phyloP scores from a whole-genome alignment of 164 flowering plant genomes.

The Chloranthus sessilifolius region DNA sequence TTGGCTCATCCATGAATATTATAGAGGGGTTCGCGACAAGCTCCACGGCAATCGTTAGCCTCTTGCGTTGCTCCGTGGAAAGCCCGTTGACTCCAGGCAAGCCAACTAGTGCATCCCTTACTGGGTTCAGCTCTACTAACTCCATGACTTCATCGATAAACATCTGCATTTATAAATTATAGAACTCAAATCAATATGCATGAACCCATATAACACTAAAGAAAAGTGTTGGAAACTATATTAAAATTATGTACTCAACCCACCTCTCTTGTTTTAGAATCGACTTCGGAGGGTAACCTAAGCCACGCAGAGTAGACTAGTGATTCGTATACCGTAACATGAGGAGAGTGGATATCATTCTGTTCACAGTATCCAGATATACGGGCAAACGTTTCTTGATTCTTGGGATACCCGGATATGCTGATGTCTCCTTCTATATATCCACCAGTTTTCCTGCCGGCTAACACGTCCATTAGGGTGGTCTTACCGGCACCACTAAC shows the following conservation, averaged over 20 bases:
- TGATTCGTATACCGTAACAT: constrained; percentile 41
- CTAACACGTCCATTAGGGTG: constrained; percentile 47
- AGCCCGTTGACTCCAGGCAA: constrained; percentile 44
- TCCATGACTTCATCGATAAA: constrained; percentile 57
- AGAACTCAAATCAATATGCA: background rate
- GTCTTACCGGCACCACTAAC: constrained; percentile 61
- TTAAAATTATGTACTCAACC: constrained; percentile 4
- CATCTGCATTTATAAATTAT: constrained; percentile 24
- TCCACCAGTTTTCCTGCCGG: constrained; percentile 49
- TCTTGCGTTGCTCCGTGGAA: constrained; percentile 48
- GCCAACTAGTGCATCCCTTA: constrained; percentile 41
- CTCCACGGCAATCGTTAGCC: constrained; percentile 57
- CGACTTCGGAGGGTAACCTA: constrained; percentile 31
- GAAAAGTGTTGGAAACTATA: background rate
- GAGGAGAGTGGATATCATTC: constrained; percentile 48
- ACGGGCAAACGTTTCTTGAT: constrained; percentile 48
- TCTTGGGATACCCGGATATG: constrained; percentile 46
- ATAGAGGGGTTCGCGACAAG: constrained; percentile 58
- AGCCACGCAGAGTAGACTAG: constrained; percentile 50
- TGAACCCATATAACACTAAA: background rate
- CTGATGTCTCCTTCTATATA: constrained; percentile 37
- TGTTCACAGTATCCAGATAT: constrained; percentile 53
- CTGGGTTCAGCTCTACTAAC: constrained; percentile 36
- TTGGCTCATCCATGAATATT: constrained; percentile 60
- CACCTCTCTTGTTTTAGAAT: constrained; percentile 28